A percentile compares a stretch with the other conserved stretches of the same genome.
These are phyloP conservation scores for Rhododendron molle DNA, from an alignment of 148 eudicot genomes.

Conservation along the genomic window DNA sequence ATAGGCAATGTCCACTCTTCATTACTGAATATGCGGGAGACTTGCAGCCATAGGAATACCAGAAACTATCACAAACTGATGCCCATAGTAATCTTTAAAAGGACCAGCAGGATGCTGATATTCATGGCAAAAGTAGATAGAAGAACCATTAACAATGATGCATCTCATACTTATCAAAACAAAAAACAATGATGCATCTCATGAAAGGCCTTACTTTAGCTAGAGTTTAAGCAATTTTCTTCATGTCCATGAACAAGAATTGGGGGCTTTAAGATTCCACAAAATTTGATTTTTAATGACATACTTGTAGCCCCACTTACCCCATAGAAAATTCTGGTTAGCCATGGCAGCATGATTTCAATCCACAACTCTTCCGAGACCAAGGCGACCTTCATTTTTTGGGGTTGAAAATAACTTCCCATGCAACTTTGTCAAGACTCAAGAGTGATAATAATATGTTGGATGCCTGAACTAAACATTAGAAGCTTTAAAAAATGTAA, in stretches of 20 bases:
- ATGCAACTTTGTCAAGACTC: not conserved
- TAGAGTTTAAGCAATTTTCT: not conserved
- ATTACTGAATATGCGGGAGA: not conserved
- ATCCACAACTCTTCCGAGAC: not conserved
- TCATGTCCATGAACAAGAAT: not conserved
- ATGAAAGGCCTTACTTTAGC: not conserved
- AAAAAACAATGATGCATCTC: not conserved
- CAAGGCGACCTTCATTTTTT: not conserved
- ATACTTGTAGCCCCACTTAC: not conserved
- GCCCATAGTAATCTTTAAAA: not conserved
- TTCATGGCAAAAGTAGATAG: not conserved
- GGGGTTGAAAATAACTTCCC: not conserved
- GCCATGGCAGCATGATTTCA: not conserved
- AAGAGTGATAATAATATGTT: not conserved
- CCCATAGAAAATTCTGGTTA: not conserved
- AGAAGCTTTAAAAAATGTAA: not conserved
- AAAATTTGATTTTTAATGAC: not conserved
- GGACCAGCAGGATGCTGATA: not conserved
- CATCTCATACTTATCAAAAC: not conserved
- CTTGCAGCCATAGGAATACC: not conserved
- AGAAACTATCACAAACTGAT: not conserved
- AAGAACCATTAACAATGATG: not conserved
- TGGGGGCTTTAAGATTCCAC: not conserved
- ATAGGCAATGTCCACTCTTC: not conserved
- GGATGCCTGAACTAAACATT: not conserved